A percentile compares a stretch with the other conserved stretches of the same genome.
Evolutionary conservation across 176 grass and related monocot genomes (phyloP).

Genomic region (Eleusine coracana): DNA sequence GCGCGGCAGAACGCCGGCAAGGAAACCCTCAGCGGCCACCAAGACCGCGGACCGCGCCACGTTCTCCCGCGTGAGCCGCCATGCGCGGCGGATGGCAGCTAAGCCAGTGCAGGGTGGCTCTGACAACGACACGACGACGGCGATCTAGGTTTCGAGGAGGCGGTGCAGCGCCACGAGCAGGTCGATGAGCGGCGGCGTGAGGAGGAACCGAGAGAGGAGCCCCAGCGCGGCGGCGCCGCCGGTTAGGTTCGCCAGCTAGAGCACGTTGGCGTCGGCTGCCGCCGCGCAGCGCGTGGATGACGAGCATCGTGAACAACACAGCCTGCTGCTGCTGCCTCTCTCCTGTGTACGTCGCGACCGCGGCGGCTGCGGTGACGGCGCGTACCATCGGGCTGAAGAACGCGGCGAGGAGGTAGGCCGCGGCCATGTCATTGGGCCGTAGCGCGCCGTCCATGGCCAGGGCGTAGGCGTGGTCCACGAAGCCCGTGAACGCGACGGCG

Average conservation of each 20-base stretch:
- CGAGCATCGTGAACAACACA: not conserved
- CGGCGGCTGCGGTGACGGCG: not conserved
- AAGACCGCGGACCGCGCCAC: too few relatives aligned
- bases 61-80: too few relatives aligned
- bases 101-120: too few relatives aligned
- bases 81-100: too few relatives aligned
- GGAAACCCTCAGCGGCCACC: too few relatives aligned
- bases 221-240: not conserved
- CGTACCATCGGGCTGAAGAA: not conserved
- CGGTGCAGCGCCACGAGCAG: too few relatives aligned
- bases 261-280: not conserved
- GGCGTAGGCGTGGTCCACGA: not conserved
- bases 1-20: too few relatives aligned
- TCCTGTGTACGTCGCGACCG: not conserved
- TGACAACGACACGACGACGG: too few relatives aligned
- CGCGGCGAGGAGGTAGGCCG: not conserved
- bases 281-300: not conserved
- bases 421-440: not conserved
- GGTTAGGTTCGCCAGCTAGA: not conserved
- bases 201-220: too few relatives aligned
- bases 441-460: not conserved
- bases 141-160: too few relatives aligned
- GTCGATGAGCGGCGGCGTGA: too few relatives aligned
- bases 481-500: not conserved
- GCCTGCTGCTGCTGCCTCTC: not conserved